A percentile compares a stretch with the other conserved stretches of the same genome.
phyloP scores from a whole-genome alignment of 371 early-diverging fungal genomes.

The Mortierella sp. region DNA sequence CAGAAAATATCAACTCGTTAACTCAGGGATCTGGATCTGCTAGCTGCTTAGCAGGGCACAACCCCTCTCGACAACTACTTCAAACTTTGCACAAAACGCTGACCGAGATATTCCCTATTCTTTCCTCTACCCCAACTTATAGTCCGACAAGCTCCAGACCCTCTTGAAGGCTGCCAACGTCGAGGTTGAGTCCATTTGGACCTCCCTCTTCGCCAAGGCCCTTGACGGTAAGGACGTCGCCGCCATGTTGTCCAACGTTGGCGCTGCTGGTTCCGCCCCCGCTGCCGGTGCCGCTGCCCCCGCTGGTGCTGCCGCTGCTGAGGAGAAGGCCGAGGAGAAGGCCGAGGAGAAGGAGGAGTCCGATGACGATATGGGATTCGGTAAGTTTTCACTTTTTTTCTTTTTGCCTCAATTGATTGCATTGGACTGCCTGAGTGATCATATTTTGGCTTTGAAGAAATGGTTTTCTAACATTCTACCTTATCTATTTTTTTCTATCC shows the following conservation, averaged over 20 bases:
- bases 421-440: not conserved
- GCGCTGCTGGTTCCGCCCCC: conserved; percentile 85
- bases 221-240: conserved; percentile 94
- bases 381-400: conserved; percentile 56
- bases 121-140: conserved; percentile 17
- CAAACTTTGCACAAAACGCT: not conserved
- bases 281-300: conserved; percentile 72
- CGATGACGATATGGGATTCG: conserved; percentile 96
- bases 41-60: not conserved
- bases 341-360: conserved; percentile 91
- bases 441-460: not conserved
- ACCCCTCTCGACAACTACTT: not conserved
- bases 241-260: conserved; percentile 94
- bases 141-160: conserved; percentile 96
- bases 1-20: too few relatives aligned
- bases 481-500: not conserved
- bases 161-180: conserved; percentile 95
- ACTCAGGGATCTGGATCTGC: not conserved
- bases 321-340: conserved; percentile 74
- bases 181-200: conserved; percentile 96
- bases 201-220: conserved; percentile 97
- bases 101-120: conserved; percentile 10
- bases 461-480: not conserved
- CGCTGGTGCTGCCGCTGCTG: conserved; percentile 67
- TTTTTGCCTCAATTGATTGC: not conserved